A percentile compares a stretch with the other conserved stretches of the same genome.
phyloP scores from a whole-genome alignment of 75 land plant genomes.

The Pinus albicaulis region DNA sequence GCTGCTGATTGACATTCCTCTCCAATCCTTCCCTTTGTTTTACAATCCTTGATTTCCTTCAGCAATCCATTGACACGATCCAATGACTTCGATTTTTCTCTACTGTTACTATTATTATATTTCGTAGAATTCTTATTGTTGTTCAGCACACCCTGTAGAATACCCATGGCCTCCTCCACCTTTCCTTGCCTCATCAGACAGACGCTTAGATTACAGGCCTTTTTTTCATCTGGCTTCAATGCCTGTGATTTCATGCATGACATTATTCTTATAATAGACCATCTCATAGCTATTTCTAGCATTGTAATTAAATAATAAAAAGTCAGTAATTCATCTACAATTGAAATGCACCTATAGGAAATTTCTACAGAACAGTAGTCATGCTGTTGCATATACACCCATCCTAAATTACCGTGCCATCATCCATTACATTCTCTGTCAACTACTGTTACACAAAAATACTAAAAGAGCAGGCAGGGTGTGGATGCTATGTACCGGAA shows the following conservation, averaged over 20 bases:
- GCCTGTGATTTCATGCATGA: constrained; percentile 3
- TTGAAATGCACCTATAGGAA: constrained; percentile 24
- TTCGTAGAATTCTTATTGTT: not conserved
- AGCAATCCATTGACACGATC: too few relatives aligned
- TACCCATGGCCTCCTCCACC: constrained; percentile 12
- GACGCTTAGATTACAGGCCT: too few relatives aligned
- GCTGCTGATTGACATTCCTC: not conserved
- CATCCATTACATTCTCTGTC: constrained; percentile 11
- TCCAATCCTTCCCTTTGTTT: not conserved
- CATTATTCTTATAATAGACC: not conserved
- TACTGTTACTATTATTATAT: too few relatives aligned
- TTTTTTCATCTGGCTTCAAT: constrained; percentile 12
- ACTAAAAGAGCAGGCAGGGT: too few relatives aligned
- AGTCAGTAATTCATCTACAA: too few relatives aligned
- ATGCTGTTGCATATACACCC: constrained; percentile 91
- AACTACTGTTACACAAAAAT: too few relatives aligned
- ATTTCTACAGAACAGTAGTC: constrained; percentile 46
- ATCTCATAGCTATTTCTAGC: too few relatives aligned
- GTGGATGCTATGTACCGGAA: constrained; percentile 49
- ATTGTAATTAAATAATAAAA: too few relatives aligned
- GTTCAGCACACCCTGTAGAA: not conserved
- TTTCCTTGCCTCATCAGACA: too few relatives aligned
- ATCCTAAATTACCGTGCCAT: constrained; percentile 23
- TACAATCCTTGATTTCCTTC: too few relatives aligned
- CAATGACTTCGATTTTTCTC: not conserved